Evolutionary conservation across 495 filamentous ascomycete genomes (phyloP).

Genomic region (Penicillium argentinense): DNA sequence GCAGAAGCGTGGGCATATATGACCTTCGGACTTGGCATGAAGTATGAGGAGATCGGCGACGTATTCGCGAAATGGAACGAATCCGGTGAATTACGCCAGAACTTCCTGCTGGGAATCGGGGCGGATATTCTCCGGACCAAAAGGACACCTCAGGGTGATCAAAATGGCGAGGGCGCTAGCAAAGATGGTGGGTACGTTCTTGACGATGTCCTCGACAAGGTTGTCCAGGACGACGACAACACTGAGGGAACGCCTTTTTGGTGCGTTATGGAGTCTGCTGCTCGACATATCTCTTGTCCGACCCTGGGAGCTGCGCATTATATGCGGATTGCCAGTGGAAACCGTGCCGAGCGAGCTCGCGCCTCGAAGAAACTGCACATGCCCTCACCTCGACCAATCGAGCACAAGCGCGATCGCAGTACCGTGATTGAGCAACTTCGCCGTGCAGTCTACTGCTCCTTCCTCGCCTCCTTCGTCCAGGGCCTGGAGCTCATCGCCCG

Average conservation of each 20-base stretch:
- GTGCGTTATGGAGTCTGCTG: conserved; percentile 60
- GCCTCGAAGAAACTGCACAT: conserved; percentile 46
- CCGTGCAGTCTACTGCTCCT: conserved; percentile 60
- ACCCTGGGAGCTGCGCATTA: conserved; percentile 65
- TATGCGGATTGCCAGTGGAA: conserved; percentile 64
- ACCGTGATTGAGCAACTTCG: conserved; percentile 60
- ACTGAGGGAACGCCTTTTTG: conserved; percentile 70
- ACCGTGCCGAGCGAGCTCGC: conserved; percentile 54
- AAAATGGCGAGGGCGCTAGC: conserved; percentile 38
- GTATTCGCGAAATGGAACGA: conserved; percentile 69
- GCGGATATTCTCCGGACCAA: conserved; percentile 57
- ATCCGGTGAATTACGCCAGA: conserved; percentile 56
- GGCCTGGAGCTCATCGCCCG: conserved; percentile 66
- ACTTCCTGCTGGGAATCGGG: conserved; percentile 64
- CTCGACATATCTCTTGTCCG: conserved; percentile 62
- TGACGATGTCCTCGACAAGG: conserved; percentile 69
- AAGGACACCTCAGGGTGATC: conserved; percentile 42
- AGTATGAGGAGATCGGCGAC: conserved; percentile 68
- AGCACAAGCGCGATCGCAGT: conserved; percentile 41
- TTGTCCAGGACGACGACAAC: conserved; percentile 68
- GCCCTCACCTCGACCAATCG: conserved; percentile 41
- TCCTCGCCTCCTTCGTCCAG: conserved; percentile 64
- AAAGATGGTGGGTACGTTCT: conserved; percentile 50
- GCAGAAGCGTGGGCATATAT: conserved; percentile 69
- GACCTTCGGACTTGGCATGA: conserved; percentile 56